Base-by-base conservation (phyloP, 2,329 filamentous ascomycete genomes). In the Gliomastix tumulicola region DNA sequence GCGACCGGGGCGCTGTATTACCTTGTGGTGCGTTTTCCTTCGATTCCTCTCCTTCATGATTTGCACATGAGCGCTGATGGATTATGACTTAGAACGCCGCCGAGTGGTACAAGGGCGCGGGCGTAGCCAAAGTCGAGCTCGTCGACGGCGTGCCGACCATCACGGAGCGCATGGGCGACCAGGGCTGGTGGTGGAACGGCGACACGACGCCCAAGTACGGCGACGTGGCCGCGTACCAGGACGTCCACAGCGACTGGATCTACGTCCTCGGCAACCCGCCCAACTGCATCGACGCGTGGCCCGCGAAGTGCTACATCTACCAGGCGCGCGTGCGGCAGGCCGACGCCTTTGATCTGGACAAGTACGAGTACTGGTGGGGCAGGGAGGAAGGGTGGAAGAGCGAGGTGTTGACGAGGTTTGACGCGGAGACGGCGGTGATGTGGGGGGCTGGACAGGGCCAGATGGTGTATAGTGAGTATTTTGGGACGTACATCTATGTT, bases 311-410 rank as follows among this genome's bases (percentile, higher is more conserved):
- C 6, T 63, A 63, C 32, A 49, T 59, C 10, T 65, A 64, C 35
- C 50, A 62, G 39, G 51, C 53, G 2, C 53, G 62, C 5, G 61
- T 65, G 3, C 48, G 47, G 16, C 55, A 56, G 1, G 20, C 36
- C 2, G 48, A 61, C 8, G 58, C 59, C 0, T 65, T 64, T 21
- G 53, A 65, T 8, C 39, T 63, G 7, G 34, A 27, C 11, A 53
- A 50, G 33, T 64, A 66, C 27, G 50, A 65, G 43, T 65, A 66
- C 38, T 64, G 56, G 55, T 65, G 60, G 60, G 62, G 62, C 1
- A 47, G 48, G 3, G 41, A 51, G 11, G 45, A 50, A 15, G 59
- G 61, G 3, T 65, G 62, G 62, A 62, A 50, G 41, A 38, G 36
- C 0, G 48, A 55, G 13, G 44, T 53, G 4, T 39, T 63, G 19